Evolutionary conservation across 345 rosid genomes (phyloP), one percentile per base, ranked within the genome.

Genomic region (Salix exigua): DNA sequence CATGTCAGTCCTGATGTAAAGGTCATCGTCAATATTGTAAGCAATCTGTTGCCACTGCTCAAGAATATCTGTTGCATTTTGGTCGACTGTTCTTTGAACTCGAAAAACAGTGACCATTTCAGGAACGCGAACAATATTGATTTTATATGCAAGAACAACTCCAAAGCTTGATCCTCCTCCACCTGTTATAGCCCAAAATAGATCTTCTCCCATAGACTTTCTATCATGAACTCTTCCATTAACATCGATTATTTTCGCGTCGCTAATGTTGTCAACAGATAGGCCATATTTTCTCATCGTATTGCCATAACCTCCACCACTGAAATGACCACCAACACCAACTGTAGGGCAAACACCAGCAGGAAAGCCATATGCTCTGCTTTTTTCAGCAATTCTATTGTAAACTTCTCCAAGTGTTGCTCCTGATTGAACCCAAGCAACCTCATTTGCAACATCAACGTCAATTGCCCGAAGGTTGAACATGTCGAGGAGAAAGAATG

Each of bases 251-350:
- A 73, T 37, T 26, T 16, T 7, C 17, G 75, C 67, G 30, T 73
- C 75, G 35, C 38, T 40, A 21, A 73, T 40, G 67, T 73, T 73
- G 25, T 73, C 75, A 8, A 60, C 28, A 0, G 75, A 37, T 0
- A 73, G 75, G 14, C 75, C 75, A 61, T 73, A 73, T n/a, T 61
- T 73, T 23, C 75, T 61, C 75, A 73, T 58, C 68, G 38, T 58
- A 17, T 61, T 73, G 37, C 75, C 75, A 60, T 61, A 73, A 17
- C 75, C 75, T n/a, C 67, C 75, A 25, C 75, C 67, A 21, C 35
- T 21, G 16, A 73, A 61, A 31, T 73, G 75, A 30, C 75, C 75
- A 30, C 75, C 75, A 40, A 61, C 53, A 17, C 68, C 75, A 26
- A 73, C 53, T 0, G 50, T 73, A 23, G 53, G 68, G 53, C 67